phyloP scores from a whole-genome alignment of 1,284 basidiomycete species.

The Phellinidium pouzarii region DNA sequence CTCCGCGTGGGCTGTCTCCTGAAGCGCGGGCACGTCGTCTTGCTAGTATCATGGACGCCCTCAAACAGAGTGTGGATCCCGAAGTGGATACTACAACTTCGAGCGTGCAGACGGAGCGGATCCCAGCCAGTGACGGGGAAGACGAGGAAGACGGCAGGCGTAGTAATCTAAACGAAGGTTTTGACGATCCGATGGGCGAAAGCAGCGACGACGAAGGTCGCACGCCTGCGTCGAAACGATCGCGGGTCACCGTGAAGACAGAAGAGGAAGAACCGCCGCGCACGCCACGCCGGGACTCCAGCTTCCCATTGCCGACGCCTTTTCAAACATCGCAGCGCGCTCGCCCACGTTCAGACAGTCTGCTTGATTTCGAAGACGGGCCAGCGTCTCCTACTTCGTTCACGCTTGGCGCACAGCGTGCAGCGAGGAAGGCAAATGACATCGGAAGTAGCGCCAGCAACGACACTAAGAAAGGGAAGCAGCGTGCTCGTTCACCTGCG shows the following conservation, averaged over 20 bases:
- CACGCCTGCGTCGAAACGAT: background rate
- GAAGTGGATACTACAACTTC: background rate
- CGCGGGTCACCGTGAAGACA: conserved; percentile 6
- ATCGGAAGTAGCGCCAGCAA: background rate
- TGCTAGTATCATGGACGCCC: background rate
- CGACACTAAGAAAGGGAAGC: background rate
- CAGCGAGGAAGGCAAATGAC: background rate
- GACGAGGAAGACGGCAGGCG: background rate
- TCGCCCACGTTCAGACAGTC: background rate
- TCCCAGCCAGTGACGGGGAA: background rate
- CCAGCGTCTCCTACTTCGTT: conserved; percentile 6
- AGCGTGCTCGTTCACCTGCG: background rate
- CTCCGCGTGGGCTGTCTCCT: background rate
- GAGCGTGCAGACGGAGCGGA: background rate
- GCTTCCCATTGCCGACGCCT: conserved; percentile 1
- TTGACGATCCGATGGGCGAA: background rate
- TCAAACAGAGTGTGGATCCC: background rate
- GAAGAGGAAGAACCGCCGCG: background rate
- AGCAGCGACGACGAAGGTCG: background rate
- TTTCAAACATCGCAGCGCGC: background rate
- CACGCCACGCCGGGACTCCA: background rate
- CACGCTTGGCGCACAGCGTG: conserved; percentile 7
- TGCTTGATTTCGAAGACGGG: background rate
- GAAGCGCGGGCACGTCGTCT: background rate
- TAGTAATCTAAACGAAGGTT: background rate